Evolutionary conservation across 2,329 filamentous ascomycete species (phyloP), one percentile per base, ranked within the genome.

Genomic region (Ophiosphaerella herpotricha): DNA sequence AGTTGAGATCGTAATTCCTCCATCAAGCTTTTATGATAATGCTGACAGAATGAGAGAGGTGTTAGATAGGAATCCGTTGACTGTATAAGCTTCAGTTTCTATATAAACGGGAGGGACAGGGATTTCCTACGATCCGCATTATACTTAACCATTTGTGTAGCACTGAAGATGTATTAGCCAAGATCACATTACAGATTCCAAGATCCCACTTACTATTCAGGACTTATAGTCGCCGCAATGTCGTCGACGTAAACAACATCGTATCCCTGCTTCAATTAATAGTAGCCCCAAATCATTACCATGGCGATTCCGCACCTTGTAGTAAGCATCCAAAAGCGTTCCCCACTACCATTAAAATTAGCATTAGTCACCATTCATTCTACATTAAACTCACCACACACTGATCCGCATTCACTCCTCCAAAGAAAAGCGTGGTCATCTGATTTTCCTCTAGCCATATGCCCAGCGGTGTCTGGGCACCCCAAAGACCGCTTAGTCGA

Each of bases 391-490:
- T 52, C 37, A 56, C 52, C 8, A 74, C 60, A 43, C 71, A 73
- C 55, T 73, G 71, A 51, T 73, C 71, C 29, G 71, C 70, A 60
- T 74, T 73, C 39, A 73, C 67, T 26, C 71, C 71, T 12, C 67
- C 66, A 45, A 74, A 73, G 29, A 74, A 61, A 37, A 71, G 57
- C 3, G 70, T 73, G 54, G 70, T 71, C 59, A 73, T 74, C 33
- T 64, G 64, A 39, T 67, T 70, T 47, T 65, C 60, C 24, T 62
- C 50, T 33, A 73, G 52, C 58, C 63, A 73, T 38, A 66, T 56
- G 46, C 71, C 67, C 48, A 73, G 61, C 4, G 65, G 67, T 45
- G 70, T 60, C 35, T 70, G 62, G 7, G 66, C 66, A 40, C 61
- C 64, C 69, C 69, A 73, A 36, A 74, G 57, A 12, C 68, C 70